A percentile compares a stretch with the other conserved stretches of the same genome.
Conservation (phyloP, 2,329 filamentous ascomycete species). For the Monosporascus sp. region DNA sequence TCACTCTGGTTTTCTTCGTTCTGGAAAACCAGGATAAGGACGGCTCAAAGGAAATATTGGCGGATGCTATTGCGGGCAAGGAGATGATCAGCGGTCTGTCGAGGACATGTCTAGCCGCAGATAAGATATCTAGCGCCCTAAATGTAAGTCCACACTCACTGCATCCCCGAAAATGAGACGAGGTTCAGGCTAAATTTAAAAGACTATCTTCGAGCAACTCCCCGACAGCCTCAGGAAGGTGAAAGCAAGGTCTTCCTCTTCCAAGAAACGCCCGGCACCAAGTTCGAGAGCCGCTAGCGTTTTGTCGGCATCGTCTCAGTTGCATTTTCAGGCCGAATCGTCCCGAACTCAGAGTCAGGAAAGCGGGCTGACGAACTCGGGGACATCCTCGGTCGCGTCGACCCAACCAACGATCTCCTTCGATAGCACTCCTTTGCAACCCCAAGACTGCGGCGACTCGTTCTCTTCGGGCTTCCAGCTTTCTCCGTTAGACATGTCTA, state of each 20-base stretch:
- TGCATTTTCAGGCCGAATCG: conserved; percentile 22
- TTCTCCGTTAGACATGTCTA: conserved; percentile 18
- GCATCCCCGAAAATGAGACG: conserved; percentile 9
- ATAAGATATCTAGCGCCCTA: conserved; percentile 74
- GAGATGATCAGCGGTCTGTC: conserved; percentile 76
- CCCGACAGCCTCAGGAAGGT: conserved; percentile 63
- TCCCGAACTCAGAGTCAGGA: conserved; percentile 9
- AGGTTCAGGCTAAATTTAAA: conserved; percentile 13
- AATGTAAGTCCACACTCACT: conserved; percentile 48
- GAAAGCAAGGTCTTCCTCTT: conserved; percentile 33
- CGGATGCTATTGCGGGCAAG: conserved; percentile 79
- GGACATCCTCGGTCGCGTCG: conserved; percentile 15
- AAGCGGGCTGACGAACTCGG: conserved; percentile 13
- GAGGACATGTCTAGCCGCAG: conserved; percentile 80
- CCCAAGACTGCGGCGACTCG: conserved; percentile 14
- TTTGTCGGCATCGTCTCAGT: conserved; percentile 21
- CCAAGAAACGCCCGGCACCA: conserved; percentile 54
- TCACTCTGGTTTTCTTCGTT: conserved; percentile 75
- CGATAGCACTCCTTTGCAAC: conserved; percentile 11
- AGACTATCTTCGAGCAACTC: conserved; percentile 80
- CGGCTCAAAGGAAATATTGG: conserved; percentile 72
- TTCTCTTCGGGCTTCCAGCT: conserved; percentile 20
- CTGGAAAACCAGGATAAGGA: conserved; percentile 73
- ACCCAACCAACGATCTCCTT: conserved; percentile 12
- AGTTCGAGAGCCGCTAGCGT: conserved; percentile 30